A percentile compares a stretch with the other conserved stretches of the same genome.
Evolutionary conservation across 164 flowering plant genomes (phyloP).

Genomic region (Stephania yunnanensis): DNA sequence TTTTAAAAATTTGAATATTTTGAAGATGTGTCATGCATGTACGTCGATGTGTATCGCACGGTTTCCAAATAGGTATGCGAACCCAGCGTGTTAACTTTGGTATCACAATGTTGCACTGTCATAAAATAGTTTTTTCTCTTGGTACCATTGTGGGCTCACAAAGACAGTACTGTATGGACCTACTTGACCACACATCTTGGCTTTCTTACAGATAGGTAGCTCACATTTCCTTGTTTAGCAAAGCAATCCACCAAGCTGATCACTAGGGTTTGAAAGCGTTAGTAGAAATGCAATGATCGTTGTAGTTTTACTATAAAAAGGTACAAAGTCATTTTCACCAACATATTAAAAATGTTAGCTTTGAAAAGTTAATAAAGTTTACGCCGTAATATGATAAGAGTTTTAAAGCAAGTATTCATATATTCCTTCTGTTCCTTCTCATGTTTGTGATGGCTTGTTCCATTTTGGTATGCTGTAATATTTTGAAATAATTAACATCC

Average conservation of each 20-base stretch:
- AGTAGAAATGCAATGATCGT: neutral
- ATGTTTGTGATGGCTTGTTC: neutral
- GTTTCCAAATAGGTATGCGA: too few relatives aligned
- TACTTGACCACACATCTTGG: neutral
- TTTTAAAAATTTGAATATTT: too few relatives aligned
- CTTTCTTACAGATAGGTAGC: neutral
- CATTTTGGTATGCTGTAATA: neutral
- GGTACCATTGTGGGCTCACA: neutral
- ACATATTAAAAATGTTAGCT: neutral
- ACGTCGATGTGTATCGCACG: too few relatives aligned
- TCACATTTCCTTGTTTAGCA: neutral
- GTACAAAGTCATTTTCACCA: neutral
- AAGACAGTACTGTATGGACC: neutral
- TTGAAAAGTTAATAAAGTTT: neutral
- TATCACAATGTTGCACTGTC: too few relatives aligned
- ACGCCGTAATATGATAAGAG: neutral
- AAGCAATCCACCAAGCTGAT: neutral
- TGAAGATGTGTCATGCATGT: too few relatives aligned
- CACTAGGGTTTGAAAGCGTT: neutral
- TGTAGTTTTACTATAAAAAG: neutral
- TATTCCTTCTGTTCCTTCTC: neutral
- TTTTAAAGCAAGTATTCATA: neutral
- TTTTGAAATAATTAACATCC: too few relatives aligned
- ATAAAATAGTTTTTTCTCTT: neutral
- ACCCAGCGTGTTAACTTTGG: too few relatives aligned